These are phyloP conservation scores for Aspergillus calidoustus DNA, from an alignment of 2,329 filamentous ascomycete genomes.

Conservation along the genomic window DNA sequence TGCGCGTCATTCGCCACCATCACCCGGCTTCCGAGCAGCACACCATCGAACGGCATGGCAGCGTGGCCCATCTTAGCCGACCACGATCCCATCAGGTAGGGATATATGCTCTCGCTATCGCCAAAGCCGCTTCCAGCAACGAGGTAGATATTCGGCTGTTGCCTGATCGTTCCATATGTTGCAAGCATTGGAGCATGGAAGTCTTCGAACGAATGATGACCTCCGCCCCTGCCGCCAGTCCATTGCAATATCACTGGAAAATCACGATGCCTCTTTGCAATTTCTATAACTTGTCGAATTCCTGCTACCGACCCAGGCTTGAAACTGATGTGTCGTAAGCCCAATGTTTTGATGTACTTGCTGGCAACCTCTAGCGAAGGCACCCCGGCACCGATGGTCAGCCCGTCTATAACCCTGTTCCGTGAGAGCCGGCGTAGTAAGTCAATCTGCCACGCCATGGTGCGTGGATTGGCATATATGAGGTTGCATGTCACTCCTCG, in stretches of 20 bases:
- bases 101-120: conserved; percentile 86
- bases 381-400: conserved; percentile 91
- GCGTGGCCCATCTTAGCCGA: conserved; percentile 85
- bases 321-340: conserved; percentile 90
- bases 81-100: conserved; percentile 89
- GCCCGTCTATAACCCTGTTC: conserved; percentile 82
- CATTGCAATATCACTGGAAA: conserved; percentile 95
- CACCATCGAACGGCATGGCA: conserved; percentile 92
- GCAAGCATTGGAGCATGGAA: conserved; percentile 90
- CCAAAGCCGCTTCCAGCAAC: conserved; percentile 92
- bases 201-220: conserved; percentile 93
- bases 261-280: conserved; percentile 88
- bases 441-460: conserved; percentile 59
- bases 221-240: conserved; percentile 92
- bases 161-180: conserved; percentile 78
- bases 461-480: conserved; percentile 59
- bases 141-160: conserved; percentile 79
- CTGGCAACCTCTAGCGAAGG: conserved; percentile 91
- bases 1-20: conserved; percentile 94
- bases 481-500: conserved; percentile 59
- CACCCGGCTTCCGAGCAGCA: conserved; percentile 87
- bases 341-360: conserved; percentile 91
- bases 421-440: conserved; percentile 61
- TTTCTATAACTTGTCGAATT: conserved; percentile 87
- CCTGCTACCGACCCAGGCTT: conserved; percentile 89